Percentiles rank a stretch among this genome's conserved stretches.
Conservation (phyloP, 1,284 basidiomycete species). For the Inonotus hispidus region DNA sequence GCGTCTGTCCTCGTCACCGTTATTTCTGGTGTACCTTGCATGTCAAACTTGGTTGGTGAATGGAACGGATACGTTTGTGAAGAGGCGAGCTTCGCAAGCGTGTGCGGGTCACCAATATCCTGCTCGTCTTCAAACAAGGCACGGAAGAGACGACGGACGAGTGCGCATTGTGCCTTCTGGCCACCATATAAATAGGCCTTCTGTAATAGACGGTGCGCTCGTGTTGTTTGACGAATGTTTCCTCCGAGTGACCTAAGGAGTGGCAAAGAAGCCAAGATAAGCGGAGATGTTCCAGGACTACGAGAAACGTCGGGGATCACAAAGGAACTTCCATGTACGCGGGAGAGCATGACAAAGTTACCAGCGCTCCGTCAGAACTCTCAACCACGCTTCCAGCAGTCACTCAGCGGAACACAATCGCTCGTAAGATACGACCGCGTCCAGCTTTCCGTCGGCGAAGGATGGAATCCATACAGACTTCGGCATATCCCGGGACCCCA, state of each 20-base stretch:
- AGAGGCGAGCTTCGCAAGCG: conserved; percentile 59
- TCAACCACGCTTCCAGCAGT: neutral
- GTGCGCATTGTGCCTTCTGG: conserved; percentile 51
- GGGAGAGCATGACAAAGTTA: neutral
- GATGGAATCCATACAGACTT: neutral
- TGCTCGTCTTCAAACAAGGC: conserved; percentile 59
- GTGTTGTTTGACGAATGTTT: conserved; percentile 56
- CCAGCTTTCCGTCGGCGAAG: neutral
- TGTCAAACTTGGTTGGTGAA: conserved; percentile 38
- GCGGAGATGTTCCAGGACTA: neutral
- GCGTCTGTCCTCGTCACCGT: neutral
- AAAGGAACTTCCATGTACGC: neutral
- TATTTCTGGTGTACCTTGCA: neutral
- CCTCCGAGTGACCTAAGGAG: conserved; percentile 48
- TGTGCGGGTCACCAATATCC: conserved; percentile 55
- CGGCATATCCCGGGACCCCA: neutral
- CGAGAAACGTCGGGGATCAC: neutral
- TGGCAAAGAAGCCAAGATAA: neutral
- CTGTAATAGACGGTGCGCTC: conserved; percentile 66
- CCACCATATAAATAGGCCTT: conserved; percentile 69
- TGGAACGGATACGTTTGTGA: conserved; percentile 36
- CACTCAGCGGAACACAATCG: neutral
- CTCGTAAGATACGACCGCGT: neutral
- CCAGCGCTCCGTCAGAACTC: neutral
- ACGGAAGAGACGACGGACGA: conserved; percentile 58